These are phyloP conservation scores for Lentinula raphanica DNA, from an alignment of 768 basidiomycete species.

Conservation along the genomic window DNA sequence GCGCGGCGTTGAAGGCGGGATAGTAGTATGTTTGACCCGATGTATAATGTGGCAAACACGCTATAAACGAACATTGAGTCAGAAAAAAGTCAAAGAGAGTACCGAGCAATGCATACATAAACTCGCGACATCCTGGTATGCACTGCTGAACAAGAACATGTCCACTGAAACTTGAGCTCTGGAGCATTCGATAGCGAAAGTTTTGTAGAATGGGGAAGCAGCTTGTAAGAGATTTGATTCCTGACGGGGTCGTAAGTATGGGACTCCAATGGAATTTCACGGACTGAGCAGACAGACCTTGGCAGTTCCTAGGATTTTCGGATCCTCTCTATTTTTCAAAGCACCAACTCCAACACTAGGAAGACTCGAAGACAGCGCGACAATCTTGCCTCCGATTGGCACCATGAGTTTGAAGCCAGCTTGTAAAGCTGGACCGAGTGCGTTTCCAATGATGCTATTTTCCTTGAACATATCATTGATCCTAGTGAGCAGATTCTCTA, in stretches of 20 bases:
- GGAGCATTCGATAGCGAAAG: slow-evolving; percentile 97
- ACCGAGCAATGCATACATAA: slow-evolving; percentile 49
- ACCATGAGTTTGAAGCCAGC: slow-evolving; percentile 96
- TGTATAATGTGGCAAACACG: slow-evolving; percentile 93
- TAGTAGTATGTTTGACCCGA: slow-evolving; percentile 98
- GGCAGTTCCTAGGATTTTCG: slow-evolving; percentile 89
- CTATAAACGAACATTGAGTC: slow-evolving; percentile 31
- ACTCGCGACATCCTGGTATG: slow-evolving; percentile 93
- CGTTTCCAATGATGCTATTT: slow-evolving; percentile 89
- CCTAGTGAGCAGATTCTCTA: slow-evolving; percentile 77
- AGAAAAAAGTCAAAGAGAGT: background rate
- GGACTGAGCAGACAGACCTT: slow-evolving; percentile 36
- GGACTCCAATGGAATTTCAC: background rate
- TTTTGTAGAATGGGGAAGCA: slow-evolving; percentile 96
- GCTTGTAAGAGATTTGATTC: slow-evolving; percentile 91
- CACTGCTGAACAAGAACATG: slow-evolving; percentile 96
- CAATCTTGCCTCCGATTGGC: slow-evolving; percentile 86
- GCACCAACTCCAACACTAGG: slow-evolving; percentile 87
- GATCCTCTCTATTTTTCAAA: slow-evolving; percentile 94
- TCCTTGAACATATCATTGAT: slow-evolving; percentile 98
- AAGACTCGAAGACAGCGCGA: slow-evolving; percentile 78
- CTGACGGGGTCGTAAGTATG: background rate
- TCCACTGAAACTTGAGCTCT: slow-evolving; percentile 96
- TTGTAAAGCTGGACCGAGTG: slow-evolving; percentile 90
- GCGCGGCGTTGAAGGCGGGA: slow-evolving; percentile 92